These are phyloP conservation scores for Didymella arachidicola DNA, from an alignment of 2,329 filamentous ascomycete species.

Conservation along the genomic window DNA sequence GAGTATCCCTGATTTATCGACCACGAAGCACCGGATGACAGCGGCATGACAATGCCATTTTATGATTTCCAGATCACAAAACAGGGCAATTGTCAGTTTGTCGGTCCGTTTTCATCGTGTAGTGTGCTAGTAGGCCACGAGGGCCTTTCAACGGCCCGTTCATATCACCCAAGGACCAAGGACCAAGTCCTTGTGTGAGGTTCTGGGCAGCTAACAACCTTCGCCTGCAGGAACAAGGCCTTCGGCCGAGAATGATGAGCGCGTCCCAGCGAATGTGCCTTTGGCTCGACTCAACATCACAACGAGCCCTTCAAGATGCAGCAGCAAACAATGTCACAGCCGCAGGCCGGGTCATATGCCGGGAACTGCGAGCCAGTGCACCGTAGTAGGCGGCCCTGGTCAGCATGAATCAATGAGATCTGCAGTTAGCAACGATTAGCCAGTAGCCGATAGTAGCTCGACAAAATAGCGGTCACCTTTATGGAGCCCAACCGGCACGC, in stretches of 20 bases:
- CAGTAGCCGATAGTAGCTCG: constrained; percentile 2
- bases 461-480: constrained; percentile 19
- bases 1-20: constrained; percentile 1
- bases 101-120: constrained; percentile 15
- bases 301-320: background rate
- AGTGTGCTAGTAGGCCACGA: constrained; percentile 18
- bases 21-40: background rate
- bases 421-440: constrained; percentile 6
- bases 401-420: constrained; percentile 13
- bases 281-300: constrained; percentile 6
- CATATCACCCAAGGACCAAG: constrained; percentile 1
- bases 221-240: constrained; percentile 10
- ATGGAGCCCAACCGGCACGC: constrained; percentile 16
- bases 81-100: constrained; percentile 5
- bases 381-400: constrained; percentile 8
- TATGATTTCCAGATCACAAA: constrained; percentile 6
- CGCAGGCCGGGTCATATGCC: background rate
- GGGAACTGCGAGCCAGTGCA: constrained; percentile 19
- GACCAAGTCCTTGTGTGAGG: constrained; percentile 9
- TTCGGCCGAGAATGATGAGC: constrained; percentile 2
- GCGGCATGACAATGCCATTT: constrained; percentile 12
- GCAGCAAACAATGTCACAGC: constrained; percentile 8
- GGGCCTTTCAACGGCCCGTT: constrained; percentile 20
- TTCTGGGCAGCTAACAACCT: constrained; percentile 8
- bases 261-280: constrained; percentile 4